These are phyloP conservation scores for Neurospora sp. DNA, from an alignment of 495 filamentous ascomycete species.

Conservation along the genomic window DNA sequence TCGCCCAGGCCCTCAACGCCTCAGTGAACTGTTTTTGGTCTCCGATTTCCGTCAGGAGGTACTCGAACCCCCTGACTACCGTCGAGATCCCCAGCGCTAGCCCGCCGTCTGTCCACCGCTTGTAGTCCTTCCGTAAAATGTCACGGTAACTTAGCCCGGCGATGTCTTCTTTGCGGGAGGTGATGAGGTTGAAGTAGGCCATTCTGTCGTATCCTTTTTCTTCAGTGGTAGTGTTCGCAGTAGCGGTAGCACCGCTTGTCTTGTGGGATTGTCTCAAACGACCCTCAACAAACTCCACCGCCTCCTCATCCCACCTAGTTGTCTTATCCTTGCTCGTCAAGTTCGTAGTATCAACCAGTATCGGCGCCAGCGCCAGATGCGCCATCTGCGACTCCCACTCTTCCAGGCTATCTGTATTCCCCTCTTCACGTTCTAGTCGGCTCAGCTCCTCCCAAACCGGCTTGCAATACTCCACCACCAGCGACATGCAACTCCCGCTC, in stretches of 20 bases:
- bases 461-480: constrained; percentile 57
- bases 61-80: constrained; percentile 56
- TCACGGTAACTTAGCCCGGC: constrained; percentile 57
- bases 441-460: constrained; percentile 40
- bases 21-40: constrained; percentile 21
- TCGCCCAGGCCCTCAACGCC: constrained; percentile 42
- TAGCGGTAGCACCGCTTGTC: background rate
- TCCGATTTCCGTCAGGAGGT: constrained; percentile 48
- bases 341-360: constrained; percentile 79
- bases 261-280: constrained; percentile 11
- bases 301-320: constrained; percentile 55
- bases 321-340: constrained; percentile 61
- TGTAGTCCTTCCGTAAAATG: constrained; percentile 83
- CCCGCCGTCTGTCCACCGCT: constrained; percentile 62
- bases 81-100: constrained; percentile 64
- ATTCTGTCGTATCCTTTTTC: constrained; percentile 40
- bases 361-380: constrained; percentile 64
- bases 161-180: constrained; percentile 62
- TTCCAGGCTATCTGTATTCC: background rate
- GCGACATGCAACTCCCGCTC: constrained; percentile 69
- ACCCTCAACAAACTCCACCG: constrained; percentile 54
- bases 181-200: constrained; percentile 53
- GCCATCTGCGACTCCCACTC: constrained; percentile 45
- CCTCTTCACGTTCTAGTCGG: constrained; percentile 5
- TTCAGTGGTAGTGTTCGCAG: background rate